Conservation (phyloP, 1,284 basidiomycete species). For the Amylostereum areolatum region DNA sequence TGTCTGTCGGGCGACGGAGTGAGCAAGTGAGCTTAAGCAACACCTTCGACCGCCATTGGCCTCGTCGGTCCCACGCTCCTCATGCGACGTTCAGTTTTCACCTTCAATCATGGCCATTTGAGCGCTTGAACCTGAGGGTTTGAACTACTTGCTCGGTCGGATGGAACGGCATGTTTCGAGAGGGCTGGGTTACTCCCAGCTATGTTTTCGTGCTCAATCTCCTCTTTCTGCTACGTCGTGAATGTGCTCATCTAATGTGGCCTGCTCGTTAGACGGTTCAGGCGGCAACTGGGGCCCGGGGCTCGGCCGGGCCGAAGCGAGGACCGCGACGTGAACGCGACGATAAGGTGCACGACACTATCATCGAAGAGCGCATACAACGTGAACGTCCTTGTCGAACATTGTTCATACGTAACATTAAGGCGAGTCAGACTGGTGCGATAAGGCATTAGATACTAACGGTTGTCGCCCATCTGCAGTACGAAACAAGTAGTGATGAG, state of each 20-base stretch:
- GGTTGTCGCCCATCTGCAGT: constrained; percentile 44
- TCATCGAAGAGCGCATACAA: constrained; percentile 86
- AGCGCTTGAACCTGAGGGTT: too few species aligned
- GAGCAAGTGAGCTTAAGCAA: too few species aligned
- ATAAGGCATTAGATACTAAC: constrained; percentile 1
- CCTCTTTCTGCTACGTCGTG: constrained; percentile 29
- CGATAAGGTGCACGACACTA: constrained; percentile 78
- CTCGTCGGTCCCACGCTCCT: too few species aligned
- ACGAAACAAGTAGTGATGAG: constrained; percentile 82
- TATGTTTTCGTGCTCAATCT: constrained; percentile 35
- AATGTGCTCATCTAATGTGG: constrained; percentile 46
- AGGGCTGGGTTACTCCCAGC: constrained; percentile 7
- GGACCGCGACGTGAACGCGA: constrained; percentile 61
- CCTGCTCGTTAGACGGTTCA: constrained; percentile 53
- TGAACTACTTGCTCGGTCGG: too few species aligned
- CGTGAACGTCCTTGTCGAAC: constrained; percentile 92
- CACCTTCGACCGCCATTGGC: too few species aligned
- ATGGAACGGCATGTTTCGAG: too few species aligned
- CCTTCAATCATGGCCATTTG: too few species aligned
- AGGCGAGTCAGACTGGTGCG: constrained; percentile 54
- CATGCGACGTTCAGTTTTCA: too few species aligned
- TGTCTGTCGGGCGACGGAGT: too few species aligned
- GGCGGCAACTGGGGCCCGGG: constrained; percentile 45
- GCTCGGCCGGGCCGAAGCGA: constrained; percentile 41
- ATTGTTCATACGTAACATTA: constrained; percentile 94